Percentiles rank a stretch among this genome's conserved stretches.
These are phyloP conservation scores for Xanthoparmelia taractica DNA, from an alignment of 495 filamentous ascomycete species.

Conservation along the genomic window DNA sequence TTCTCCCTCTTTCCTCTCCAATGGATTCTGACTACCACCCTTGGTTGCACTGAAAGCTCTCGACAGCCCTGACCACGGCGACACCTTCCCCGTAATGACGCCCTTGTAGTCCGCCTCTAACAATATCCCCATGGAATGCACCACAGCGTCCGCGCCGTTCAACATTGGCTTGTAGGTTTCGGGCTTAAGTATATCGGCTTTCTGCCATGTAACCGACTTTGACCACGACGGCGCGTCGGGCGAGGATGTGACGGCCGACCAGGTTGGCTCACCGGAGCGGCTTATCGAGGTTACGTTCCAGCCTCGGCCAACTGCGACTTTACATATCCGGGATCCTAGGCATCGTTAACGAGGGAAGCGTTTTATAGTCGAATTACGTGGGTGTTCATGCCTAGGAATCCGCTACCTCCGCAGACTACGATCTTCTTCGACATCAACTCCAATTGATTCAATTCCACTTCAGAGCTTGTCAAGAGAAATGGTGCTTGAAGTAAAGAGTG, in stretches of 20 bases:
- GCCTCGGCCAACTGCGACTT: conserved; percentile 67
- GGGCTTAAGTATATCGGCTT: conserved; percentile 77
- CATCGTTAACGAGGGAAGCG: conserved; percentile 11
- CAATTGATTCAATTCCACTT: too few species aligned
- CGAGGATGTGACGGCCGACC: conserved; percentile 71
- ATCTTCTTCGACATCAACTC: conserved; percentile 39
- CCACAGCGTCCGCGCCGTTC: conserved; percentile 67
- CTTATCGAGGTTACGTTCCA: conserved; percentile 89
- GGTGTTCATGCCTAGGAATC: conserved; percentile 63
- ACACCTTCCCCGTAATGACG: conserved; percentile 73
- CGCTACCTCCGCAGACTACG: conserved; percentile 87
- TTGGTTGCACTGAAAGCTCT: conserved; percentile 67
- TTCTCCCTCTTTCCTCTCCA: conserved; percentile 49
- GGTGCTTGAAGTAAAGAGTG: background rate
- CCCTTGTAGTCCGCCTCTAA: conserved; percentile 97
- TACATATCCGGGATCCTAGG: conserved; percentile 79
- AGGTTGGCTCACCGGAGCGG: conserved; percentile 81
- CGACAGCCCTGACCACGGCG: conserved; percentile 61
- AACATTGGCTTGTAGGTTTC: conserved; percentile 66
- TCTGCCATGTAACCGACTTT: conserved; percentile 72
- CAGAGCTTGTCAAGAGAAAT: background rate
- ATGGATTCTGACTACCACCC: conserved; percentile 49
- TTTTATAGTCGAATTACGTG: background rate
- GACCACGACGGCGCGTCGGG: conserved; percentile 70
- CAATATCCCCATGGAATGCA: conserved; percentile 93